Base-by-base conservation (phyloP, 768 basidiomycete species). In the Trametes maxima region DNA sequence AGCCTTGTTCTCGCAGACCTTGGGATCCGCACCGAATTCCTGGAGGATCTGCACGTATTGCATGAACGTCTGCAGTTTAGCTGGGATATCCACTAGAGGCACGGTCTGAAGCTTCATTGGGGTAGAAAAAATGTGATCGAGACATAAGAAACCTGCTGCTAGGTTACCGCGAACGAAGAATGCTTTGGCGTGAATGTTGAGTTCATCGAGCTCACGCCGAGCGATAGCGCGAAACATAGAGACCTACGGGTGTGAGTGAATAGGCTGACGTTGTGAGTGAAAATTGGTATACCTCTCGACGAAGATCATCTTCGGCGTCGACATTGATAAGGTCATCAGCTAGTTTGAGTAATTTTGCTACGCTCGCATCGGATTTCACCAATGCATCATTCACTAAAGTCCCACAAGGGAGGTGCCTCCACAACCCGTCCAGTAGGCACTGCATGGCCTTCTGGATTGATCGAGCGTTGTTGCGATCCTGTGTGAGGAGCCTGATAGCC, bases 401-500 rank as follows among this genome's bases (percentile, higher is more conserved):
- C 2, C 77, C 79, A 46, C 84, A 82, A 0, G 82, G 78, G 17
- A 79, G 66, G 12, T 70, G 68, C 7, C 65, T 66, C 85, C 85
- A 86, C 16, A 85, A 68, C 0, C 70, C 76, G 28, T 78, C 75
- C 16, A 82, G 67, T 14, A 82, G 69, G 42, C 76, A 80, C 21
- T 72, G 54, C 17, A 65, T 69, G 1, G 79, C 86, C 44, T 68
- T 72, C 21, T 57, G 63, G 14, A 69, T 63, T 1, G 79, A 79
- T 0, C 69, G 25, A 2, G 43, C 48, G 14, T 72, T 73, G 0
- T 54, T 50, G 1, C 24, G 64, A 35, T 80, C 78, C 42, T 72
- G 68, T 3, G 85, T 64, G 44, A 85, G 70, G 2, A 82, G 68
- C 13, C 67, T 71, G 11, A 86, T 79, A 0, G 85, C 87, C 13